Evolutionary conservation across 2,329 filamentous ascomycete genomes (phyloP).

Genomic region (Colletotrichum phormii): DNA sequence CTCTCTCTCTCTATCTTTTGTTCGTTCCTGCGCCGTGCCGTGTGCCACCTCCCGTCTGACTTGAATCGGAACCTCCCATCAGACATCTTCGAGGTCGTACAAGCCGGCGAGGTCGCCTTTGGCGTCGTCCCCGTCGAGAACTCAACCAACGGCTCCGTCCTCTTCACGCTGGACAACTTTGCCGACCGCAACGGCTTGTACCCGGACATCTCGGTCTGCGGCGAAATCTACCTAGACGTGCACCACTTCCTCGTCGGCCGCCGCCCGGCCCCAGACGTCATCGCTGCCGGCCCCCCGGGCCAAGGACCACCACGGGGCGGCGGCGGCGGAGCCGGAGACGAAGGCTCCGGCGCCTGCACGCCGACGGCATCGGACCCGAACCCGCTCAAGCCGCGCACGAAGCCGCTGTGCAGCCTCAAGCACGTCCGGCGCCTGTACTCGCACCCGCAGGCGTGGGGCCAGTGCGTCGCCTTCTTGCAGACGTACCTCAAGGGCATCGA

Average conservation of each 20-base stretch:
- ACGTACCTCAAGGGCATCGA: conserved; percentile 79
- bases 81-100: conserved; percentile 86
- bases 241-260: conserved; percentile 86
- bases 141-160: conserved; percentile 92
- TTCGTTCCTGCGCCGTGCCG: not conserved
- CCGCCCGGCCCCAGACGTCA: conserved; percentile 40
- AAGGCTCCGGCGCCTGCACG: conserved; percentile 59
- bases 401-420: conserved; percentile 63
- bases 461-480: conserved; percentile 82
- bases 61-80: not conserved
- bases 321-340: conserved; percentile 23
- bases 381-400: conserved; percentile 57
- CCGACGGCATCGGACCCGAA: conserved; percentile 60
- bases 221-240: conserved; percentile 87
- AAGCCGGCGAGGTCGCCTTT: conserved; percentile 70
- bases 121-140: conserved; percentile 97
- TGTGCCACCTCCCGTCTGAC: conserved; percentile 7
- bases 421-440: conserved; percentile 85
- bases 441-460: conserved; percentile 95
- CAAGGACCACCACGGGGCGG: too few species aligned
- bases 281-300: conserved; percentile 40
- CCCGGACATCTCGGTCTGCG: conserved; percentile 79
- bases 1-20: conserved; percentile 13
- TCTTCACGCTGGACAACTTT: conserved; percentile 89
- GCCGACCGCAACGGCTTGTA: conserved; percentile 77